phyloP scores from a whole-genome alignment of 257 asterid species.

The Galeopsis tetrahit region DNA sequence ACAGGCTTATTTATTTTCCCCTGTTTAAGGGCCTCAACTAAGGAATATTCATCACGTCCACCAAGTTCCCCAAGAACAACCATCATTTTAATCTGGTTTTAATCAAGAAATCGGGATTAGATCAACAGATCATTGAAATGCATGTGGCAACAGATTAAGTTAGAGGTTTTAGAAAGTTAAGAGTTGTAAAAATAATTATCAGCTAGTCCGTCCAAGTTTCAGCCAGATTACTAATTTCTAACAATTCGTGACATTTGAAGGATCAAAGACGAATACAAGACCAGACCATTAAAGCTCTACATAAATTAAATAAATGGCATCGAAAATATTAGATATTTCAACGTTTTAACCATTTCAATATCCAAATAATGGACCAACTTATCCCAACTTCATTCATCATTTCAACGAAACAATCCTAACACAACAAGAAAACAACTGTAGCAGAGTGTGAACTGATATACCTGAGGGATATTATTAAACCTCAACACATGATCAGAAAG shows the following conservation, averaged over 20 bases:
- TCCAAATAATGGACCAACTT: slow-evolving; percentile 1
- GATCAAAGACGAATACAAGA: slow-evolving; percentile 1
- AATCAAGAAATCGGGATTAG: slow-evolving; percentile 32
- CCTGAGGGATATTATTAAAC: slow-evolving; percentile 98
- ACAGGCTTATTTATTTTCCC: slow-evolving; percentile 95
- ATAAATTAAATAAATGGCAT: slow-evolving; percentile 11
- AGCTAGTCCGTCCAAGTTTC: slow-evolving; percentile 3
- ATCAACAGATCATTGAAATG: slow-evolving; percentile 26
- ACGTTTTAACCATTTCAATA: neutral
- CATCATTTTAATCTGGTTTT: slow-evolving; percentile 77
- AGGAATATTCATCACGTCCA: slow-evolving; percentile 97
- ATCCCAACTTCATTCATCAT: neutral
- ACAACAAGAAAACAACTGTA: slow-evolving; percentile 12
- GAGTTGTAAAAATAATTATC: neutral
- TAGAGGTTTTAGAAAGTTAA: neutral
- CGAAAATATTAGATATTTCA: neutral
- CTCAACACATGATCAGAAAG: slow-evolving; percentile 99
- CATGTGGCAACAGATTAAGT: slow-evolving; percentile 20
- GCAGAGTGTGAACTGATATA: slow-evolving; percentile 33
- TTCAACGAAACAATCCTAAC: neutral
- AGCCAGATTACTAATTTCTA: slow-evolving; percentile 20
- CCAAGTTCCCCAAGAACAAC: slow-evolving; percentile 99
- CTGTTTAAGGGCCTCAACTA: slow-evolving; percentile 95
- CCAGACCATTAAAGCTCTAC: neutral
- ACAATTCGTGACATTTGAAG: slow-evolving; percentile 15